A percentile compares a stretch with the other conserved stretches of the same genome.
Conservation (phyloP, 306 rosid species). For the Sicyos edulis region DNA sequence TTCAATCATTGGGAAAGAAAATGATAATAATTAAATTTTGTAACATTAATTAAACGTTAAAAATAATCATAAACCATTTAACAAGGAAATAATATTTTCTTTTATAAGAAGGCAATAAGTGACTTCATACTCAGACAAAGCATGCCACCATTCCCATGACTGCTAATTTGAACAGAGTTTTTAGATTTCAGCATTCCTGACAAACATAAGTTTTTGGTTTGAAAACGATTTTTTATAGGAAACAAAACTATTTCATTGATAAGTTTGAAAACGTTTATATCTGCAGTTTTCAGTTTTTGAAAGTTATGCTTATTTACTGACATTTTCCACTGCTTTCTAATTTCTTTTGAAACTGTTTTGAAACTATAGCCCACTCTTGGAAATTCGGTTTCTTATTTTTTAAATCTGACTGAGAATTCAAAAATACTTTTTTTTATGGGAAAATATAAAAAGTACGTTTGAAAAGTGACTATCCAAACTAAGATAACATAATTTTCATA, state of each 20-base stretch:
- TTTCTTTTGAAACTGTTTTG: not conserved
- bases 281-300: not conserved
- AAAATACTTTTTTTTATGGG: not conserved
- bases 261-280: not conserved
- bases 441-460: not conserved
- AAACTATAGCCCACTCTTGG: not conserved
- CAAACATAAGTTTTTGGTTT: not conserved
- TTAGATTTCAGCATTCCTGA: not conserved
- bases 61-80: not conserved
- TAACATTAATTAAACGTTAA: not conserved
- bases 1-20: not conserved
- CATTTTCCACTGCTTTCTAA: not conserved
- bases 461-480: not conserved
- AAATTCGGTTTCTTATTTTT: not conserved
- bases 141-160: not conserved
- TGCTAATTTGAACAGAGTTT: not conserved
- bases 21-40: not conserved
- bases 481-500: not conserved
- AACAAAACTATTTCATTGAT: no score
- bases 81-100: not conserved
- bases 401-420: not conserved
- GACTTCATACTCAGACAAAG: not conserved
- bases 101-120: not conserved
- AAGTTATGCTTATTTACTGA: not conserved
- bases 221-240: no score